Percentiles rank a stretch among this genome's conserved stretches.
phyloP scores from a whole-genome alignment of 768 basidiomycete genomes.

The Hericium coralloides region DNA sequence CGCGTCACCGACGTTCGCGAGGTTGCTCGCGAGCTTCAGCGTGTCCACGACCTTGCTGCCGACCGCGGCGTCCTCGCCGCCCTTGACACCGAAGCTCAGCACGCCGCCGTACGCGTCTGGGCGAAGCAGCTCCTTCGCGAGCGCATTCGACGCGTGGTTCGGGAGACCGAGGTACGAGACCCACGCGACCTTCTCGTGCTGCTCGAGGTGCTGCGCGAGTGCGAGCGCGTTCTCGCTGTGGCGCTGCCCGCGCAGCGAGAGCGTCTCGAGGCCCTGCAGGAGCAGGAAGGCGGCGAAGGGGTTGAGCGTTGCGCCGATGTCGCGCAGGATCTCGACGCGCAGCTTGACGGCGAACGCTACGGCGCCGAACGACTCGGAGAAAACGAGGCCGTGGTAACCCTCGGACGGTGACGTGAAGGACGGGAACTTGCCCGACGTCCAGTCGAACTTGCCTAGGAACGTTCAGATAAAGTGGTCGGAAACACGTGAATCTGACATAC shows the following conservation, averaged over 20 bases:
- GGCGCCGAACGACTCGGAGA: conserved; percentile 57
- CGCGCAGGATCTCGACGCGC: conserved; percentile 56
- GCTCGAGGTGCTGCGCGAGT: conserved; percentile 53
- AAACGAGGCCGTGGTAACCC: conserved; percentile 66
- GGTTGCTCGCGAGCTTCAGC: conserved; percentile 60
- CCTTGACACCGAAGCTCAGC: conserved; percentile 70
- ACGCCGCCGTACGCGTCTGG: conserved; percentile 60
- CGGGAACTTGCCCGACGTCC: conserved; percentile 65
- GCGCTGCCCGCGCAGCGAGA: conserved; percentile 60
- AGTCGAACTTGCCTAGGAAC: conserved; percentile 58
- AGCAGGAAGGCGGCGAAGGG: conserved; percentile 70
- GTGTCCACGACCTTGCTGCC: conserved; percentile 61
- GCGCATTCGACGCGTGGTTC: conserved; percentile 48
- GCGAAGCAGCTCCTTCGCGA: conserved; percentile 50
- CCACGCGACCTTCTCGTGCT: conserved; percentile 63
- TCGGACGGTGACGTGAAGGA: conserved; percentile 66
- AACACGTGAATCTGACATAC: conserved; percentile 23
- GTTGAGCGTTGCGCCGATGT: conserved; percentile 56
- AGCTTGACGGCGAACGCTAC: conserved; percentile 58
- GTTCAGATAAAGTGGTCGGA: neutral
- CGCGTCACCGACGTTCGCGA: conserved; percentile 72
- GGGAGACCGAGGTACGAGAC: conserved; percentile 69
- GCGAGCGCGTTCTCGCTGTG: conserved; percentile 65
- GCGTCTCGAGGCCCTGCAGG: conserved; percentile 73
- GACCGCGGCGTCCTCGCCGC: conserved; percentile 24